phyloP scores from a whole-genome alignment of 2,329 filamentous ascomycete genomes.

The Curvularia verruculosa region DNA sequence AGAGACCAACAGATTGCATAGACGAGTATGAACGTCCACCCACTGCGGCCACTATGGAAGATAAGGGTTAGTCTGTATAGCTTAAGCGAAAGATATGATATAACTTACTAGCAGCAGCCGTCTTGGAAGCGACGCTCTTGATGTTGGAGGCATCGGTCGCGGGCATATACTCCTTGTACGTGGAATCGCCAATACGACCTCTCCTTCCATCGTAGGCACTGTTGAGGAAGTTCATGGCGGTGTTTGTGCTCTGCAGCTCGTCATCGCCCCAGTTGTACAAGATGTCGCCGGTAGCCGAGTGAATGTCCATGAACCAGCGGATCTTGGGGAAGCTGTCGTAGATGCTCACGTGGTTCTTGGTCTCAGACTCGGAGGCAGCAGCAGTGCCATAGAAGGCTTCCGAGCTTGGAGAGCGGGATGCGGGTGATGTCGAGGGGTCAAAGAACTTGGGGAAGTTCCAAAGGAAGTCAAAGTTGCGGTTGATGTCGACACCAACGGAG shows the following conservation, averaged over 20 bases:
- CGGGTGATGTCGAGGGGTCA: conserved; percentile 45
- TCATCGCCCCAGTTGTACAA: conserved; percentile 66
- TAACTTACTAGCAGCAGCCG: conserved; percentile 32
- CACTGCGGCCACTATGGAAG: conserved; percentile 41
- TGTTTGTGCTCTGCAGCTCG: conserved; percentile 55
- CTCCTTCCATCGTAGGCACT: conserved; percentile 58
- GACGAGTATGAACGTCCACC: conserved; percentile 45
- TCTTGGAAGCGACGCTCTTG: conserved; percentile 42
- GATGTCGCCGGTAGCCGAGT: conserved; percentile 60
- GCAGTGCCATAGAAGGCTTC: conserved; percentile 60
- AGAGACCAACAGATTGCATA: conserved; percentile 46
- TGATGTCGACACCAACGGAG: conserved; percentile 43
- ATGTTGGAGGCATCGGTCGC: conserved; percentile 43
- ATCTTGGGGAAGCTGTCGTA: conserved; percentile 58
- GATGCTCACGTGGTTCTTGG: conserved; percentile 60
- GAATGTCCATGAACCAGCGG: conserved; percentile 65
- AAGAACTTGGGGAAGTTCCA: conserved; percentile 62
- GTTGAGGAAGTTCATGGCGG: conserved; percentile 61
- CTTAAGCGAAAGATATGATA: neutral
- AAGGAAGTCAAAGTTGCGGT: conserved; percentile 59
- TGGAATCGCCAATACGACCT: conserved; percentile 60
- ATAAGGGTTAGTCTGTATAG: neutral
- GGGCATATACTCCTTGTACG: conserved; percentile 55
- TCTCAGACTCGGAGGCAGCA: conserved; percentile 63
- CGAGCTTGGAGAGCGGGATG: conserved; percentile 53